phyloP scores from a whole-genome alignment of 345 rosid genomes.

The Triadica sebifera region DNA sequence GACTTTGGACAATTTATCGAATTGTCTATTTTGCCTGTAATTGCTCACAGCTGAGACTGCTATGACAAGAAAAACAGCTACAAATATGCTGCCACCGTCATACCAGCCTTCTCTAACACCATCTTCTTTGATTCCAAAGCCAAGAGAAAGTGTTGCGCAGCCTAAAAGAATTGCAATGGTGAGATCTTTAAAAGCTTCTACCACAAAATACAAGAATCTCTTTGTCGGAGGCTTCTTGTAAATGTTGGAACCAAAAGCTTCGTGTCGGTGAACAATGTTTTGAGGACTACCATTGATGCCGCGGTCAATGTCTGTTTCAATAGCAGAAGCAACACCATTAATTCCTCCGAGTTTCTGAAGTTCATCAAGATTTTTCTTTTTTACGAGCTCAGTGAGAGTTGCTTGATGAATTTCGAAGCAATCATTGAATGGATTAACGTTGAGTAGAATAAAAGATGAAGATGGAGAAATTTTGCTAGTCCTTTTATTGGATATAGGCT shows the following conservation, averaged over 20 bases:
- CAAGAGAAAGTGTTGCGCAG: slow-evolving; percentile 36
- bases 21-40: slow-evolving; percentile 19
- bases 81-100: slow-evolving; percentile 33
- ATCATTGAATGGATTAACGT: slow-evolving; percentile 9
- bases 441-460: slow-evolving; percentile 24
- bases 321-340: slow-evolving; percentile 37
- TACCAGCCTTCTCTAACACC: slow-evolving; percentile 31
- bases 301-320: slow-evolving; percentile 31
- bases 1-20: slow-evolving; percentile 18
- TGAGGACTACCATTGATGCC: slow-evolving; percentile 43
- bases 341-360: slow-evolving; percentile 43
- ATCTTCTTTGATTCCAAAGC: slow-evolving; percentile 26
- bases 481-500: too few relatives aligned
- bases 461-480: slow-evolving; percentile 16
- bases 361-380: slow-evolving; percentile 31
- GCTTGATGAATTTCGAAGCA: slow-evolving; percentile 34
- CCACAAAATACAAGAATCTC: slow-evolving; percentile 29
- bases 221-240: slow-evolving; percentile 59
- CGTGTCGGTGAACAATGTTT: slow-evolving; percentile 38
- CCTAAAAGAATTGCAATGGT: slow-evolving; percentile 31
- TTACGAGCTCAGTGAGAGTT: slow-evolving; percentile 40
- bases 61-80: slow-evolving; percentile 30
- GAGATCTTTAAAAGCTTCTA: slow-evolving; percentile 32
- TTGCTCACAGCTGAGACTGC: slow-evolving; percentile 26
- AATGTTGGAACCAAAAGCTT: slow-evolving; percentile 56